phyloP scores from a whole-genome alignment of 306 rosid species.

The Dicorynia guianensis region DNA sequence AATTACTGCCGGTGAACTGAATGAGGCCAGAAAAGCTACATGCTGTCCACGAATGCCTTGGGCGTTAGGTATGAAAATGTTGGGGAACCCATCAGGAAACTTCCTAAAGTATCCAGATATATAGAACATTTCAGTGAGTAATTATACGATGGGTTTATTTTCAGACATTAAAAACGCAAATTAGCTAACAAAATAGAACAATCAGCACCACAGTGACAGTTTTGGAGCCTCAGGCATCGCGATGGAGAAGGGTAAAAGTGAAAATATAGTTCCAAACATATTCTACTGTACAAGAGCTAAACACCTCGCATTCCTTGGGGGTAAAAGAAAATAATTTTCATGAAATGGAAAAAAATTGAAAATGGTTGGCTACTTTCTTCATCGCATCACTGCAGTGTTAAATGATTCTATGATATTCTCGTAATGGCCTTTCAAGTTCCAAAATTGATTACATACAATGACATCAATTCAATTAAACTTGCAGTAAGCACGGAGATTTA shows the following conservation, averaged over 20 bases:
- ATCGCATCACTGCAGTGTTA: background rate
- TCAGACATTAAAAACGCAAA: background rate
- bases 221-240: conserved; percentile 9
- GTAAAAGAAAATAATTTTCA: background rate
- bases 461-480: background rate
- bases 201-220: background rate
- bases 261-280: conserved; percentile 10
- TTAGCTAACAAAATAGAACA: background rate
- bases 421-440: conserved; percentile 32
- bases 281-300: background rate
- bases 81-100: conserved; percentile 96
- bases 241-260: background rate
- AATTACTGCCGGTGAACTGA: conserved; percentile 88
- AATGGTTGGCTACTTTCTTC: background rate
- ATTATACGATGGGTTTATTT: background rate
- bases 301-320: background rate
- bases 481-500: background rate
- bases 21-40: conserved; percentile 96
- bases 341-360: background rate
- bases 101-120: conserved; percentile 63
- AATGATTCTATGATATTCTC: background rate
- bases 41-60: conserved; percentile 92
- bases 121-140: conserved; percentile 45
- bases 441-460: background rate
- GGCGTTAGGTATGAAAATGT: conserved; percentile 96